Evolutionary conservation across 2,329 filamentous ascomycete species (phyloP), one percentile per base, ranked within the genome.

Genomic region (Ascosphaera apis): DNA sequence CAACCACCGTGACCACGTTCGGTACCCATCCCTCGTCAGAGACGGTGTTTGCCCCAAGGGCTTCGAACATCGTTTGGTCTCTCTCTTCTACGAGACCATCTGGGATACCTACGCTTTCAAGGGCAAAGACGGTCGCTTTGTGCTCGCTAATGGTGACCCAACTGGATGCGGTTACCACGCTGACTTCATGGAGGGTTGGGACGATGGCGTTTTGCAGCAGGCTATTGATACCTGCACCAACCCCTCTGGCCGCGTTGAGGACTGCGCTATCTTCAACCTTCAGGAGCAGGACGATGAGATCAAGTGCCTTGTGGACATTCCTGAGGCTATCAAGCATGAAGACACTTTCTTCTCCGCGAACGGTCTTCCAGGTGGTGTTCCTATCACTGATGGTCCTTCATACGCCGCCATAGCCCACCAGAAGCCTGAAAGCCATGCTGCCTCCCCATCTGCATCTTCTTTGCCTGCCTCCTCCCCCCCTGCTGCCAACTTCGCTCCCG

Each of bases 61-160:
- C 6, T 83, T 71, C 49, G 65, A 72, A 9, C 65, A 63, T 13
- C 74, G 78, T 38, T 53, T 88, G 16, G 72, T 77, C 2, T 75
- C 75, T 41, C 63, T 93, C 34, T 76, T 91, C 53, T 92, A 67
- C 52, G 82, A 93, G 60, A 81, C 76, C 23, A 91, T 91, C 52
- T 91, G 73, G 69, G 61, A 75, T 49, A 88, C 80, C 6, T 54
- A 67, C 35, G 62, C 61, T 1, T 91, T 78, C 53, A 58, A 56
- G 18, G 66, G 65, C 38, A 55, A 66, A 15, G 56, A 65, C 5
- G 81, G 82, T 36, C 55, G 71, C 43, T 92, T 91, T 48, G 63
- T 83, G 35, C 56, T 91, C 35, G 61, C 80, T 34, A 83, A 83
- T 45, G 80, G 81, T 41, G 83, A 93, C 47, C 63, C 69, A 17